Evolutionary conservation across 1,284 basidiomycete species (phyloP).

Genomic region (Lentinula novae-zelandiae): DNA sequence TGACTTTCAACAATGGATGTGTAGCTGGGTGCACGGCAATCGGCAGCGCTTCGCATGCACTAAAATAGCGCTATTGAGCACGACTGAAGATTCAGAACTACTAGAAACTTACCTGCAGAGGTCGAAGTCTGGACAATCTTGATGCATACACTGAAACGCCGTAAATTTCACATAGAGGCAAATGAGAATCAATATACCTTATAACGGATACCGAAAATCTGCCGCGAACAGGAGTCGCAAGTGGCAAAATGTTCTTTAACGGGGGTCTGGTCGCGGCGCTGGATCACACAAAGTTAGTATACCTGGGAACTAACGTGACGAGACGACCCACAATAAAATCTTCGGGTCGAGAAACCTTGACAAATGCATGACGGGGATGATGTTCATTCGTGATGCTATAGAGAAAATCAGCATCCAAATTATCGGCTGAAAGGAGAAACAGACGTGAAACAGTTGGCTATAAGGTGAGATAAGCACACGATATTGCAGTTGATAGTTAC

Average conservation of each 20-base stretch:
- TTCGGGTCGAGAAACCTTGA: constrained; percentile 54
- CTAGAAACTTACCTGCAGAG: constrained; percentile 58
- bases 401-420: neutral
- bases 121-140: constrained; percentile 79
- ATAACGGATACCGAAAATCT: constrained; percentile 64
- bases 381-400: constrained; percentile 61
- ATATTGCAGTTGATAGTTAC: neutral
- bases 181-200: constrained; percentile 44
- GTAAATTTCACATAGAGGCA: constrained; percentile 11
- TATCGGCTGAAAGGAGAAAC: constrained; percentile 13
- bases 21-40: constrained; percentile 70
- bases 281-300: constrained; percentile 9
- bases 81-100: neutral
- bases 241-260: constrained; percentile 41
- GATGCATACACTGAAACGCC: constrained; percentile 71
- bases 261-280: constrained; percentile 15
- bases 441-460: constrained; percentile 59
- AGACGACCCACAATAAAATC: constrained; percentile 51
- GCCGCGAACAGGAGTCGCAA: constrained; percentile 55
- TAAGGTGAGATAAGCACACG: neutral
- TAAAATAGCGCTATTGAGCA: neutral
- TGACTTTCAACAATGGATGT: constrained; percentile 83
- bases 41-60: constrained; percentile 74
- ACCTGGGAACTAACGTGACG: neutral
- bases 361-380: constrained; percentile 78